Percentiles rank a stretch among this genome's conserved stretches.
These are phyloP conservation scores for Ganoderma resinaceum DNA, from an alignment of 1,284 basidiomycete genomes.

Conservation along the genomic window DNA sequence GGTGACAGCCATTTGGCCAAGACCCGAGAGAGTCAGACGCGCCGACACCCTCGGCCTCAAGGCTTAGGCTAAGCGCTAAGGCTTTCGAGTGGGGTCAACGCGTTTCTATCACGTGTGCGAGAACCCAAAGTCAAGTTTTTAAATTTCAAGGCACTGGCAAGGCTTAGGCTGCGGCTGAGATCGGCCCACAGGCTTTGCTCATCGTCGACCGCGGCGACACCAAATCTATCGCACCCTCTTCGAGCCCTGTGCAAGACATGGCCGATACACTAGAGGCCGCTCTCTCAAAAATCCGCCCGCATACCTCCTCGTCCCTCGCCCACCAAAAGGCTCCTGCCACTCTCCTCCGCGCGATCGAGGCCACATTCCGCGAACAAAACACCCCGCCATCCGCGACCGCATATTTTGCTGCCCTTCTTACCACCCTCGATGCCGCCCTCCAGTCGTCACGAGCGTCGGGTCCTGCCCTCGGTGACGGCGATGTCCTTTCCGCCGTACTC, in stretches of 20 bases:
- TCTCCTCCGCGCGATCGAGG: slow-evolving; percentile 89
- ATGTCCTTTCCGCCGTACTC: slow-evolving; percentile 85
- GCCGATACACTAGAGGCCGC: slow-evolving; percentile 55
- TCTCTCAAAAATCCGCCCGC: slow-evolving; percentile 88
- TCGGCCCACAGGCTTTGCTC: slow-evolving; percentile 5
- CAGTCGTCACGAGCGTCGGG: slow-evolving; percentile 60
- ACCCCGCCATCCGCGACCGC: slow-evolving; percentile 79
- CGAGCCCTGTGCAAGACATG: slow-evolving; percentile 28
- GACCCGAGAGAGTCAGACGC: neutral
- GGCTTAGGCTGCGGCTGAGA: neutral
- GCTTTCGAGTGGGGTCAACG: neutral
- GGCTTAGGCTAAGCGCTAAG: neutral
- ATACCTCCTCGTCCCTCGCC: slow-evolving; percentile 80
- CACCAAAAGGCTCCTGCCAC: slow-evolving; percentile 94
- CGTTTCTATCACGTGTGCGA: slow-evolving; percentile 9
- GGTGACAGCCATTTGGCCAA: neutral
- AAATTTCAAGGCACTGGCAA: no score
- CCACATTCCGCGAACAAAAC: slow-evolving; percentile 83
- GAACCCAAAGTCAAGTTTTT: slow-evolving; percentile 6
- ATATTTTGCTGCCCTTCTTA: slow-evolving; percentile 88
- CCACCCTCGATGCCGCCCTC: slow-evolving; percentile 78
- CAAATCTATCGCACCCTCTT: neutral
- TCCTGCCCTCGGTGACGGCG: slow-evolving; percentile 73
- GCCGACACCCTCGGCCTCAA: no score
- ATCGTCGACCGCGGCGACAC: slow-evolving; percentile 9